Evolutionary conservation across 179 eudicot species (phyloP).

Genomic region (Beta corolliflora): DNA sequence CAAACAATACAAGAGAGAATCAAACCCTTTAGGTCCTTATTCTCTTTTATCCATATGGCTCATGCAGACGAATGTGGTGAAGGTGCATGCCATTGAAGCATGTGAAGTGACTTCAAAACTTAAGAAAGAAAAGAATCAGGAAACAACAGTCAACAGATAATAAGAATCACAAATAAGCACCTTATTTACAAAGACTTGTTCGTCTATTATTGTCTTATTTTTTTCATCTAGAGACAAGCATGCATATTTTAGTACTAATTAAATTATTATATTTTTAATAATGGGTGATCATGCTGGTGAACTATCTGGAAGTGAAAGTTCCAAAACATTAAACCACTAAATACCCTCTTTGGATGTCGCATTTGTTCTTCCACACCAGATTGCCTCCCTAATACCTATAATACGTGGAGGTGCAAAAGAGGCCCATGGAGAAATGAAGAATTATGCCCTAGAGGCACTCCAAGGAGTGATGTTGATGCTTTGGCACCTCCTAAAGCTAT

Average conservation of each 20-base stretch:
- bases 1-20: neutral
- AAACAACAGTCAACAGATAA: neutral
- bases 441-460: slow-evolving; percentile 94
- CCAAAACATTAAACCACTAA: neutral
- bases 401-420: slow-evolving; percentile 97
- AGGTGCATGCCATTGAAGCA: neutral
- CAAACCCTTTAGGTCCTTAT: neutral
- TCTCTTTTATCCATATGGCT: neutral
- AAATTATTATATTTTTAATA: neutral
- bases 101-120: neutral
- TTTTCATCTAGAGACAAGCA: neutral
- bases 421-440: slow-evolving; percentile 98
- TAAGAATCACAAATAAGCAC: too few relatives aligned
- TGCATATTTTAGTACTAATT: neutral
- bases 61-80: neutral
- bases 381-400: slow-evolving; percentile 59
- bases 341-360: slow-evolving; percentile 86
- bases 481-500: slow-evolving; percentile 82
- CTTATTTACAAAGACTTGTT: too few relatives aligned
- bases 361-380: slow-evolving; percentile 98
- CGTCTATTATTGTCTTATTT: too few relatives aligned
- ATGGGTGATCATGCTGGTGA: neutral
- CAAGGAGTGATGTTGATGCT: slow-evolving; percentile 85
- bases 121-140: neutral
- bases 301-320: neutral